Base-by-base conservation (phyloP, 257 asterid genomes). In the Przewalskia tangutica region DNA sequence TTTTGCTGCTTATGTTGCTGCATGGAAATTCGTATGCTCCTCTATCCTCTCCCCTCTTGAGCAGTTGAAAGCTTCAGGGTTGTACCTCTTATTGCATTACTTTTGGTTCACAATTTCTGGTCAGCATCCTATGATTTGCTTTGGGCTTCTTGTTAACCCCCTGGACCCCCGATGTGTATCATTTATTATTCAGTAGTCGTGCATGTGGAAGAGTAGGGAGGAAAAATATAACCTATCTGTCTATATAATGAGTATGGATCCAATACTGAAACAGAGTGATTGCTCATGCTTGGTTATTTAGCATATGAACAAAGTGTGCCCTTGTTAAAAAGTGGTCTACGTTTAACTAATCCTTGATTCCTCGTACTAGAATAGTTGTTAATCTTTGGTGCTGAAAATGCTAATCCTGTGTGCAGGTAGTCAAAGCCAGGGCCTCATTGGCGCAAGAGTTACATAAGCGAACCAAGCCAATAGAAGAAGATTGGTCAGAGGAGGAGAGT, bases 371-470 rank as follows among this genome's bases (percentile, higher is more conserved):
- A 50, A 50, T 23, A 32, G 62, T 14, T 75, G 23, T 53, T 73
- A 50, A 50, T 59, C 5, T 3, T 75, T 73, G 42, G 59, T 71
- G 59, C 59, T 71, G 59, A 23, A 46, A 73, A 73, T 20, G 79
- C 79, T 73, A 14, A 12, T 50, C 46, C 62, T 27, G 14, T 75
- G 80, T 13, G 23, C 93, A 96, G 99, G 87, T 94, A 77, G 77
- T 91, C 85, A 89, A 87, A 84, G 97, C 95, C 63, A 89, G 98
- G 85, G 93, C 96, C 46, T 85, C 79, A 81, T 88, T 96, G 81
- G 86, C 92, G 11, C 83, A 82, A 20, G 97, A 90, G 83, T 77
- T 87, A 34, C 89, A 88, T 87, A 88, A 89, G 67, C 84, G 75
- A 80, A 79, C 86, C 58, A 55, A 84, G 67, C 58, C 82, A 81